These are phyloP conservation scores for Aureobasidium sp. DNA, from an alignment of 2,329 filamentous ascomycete genomes.

Conservation along the genomic window DNA sequence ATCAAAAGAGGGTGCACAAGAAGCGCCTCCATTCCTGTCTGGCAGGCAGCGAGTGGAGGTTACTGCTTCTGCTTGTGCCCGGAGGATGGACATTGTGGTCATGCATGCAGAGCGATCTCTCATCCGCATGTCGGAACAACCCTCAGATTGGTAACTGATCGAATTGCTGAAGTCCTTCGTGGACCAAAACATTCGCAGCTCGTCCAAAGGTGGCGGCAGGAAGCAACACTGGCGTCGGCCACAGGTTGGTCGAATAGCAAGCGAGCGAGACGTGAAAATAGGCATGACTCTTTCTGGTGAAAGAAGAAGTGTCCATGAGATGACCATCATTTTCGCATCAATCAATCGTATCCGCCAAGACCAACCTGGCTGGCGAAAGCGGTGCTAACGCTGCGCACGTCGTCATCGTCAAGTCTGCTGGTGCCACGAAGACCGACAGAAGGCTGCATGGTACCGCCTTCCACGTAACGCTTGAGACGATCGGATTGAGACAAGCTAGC, in stretches of 20 bases:
- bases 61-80: not conserved
- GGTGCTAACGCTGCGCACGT: slow-evolving; percentile 91
- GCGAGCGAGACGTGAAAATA: slow-evolving; percentile 2
- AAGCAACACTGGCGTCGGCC: slow-evolving; percentile 1
- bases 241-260: not conserved
- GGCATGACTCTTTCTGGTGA: slow-evolving; percentile 3
- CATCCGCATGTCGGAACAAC: not conserved
- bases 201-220: not conserved
- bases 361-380: slow-evolving; percentile 88
- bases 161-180: not conserved
- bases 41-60: not conserved
- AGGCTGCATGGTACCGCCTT: slow-evolving; percentile 44
- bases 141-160: not conserved
- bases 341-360: slow-evolving; percentile 29
- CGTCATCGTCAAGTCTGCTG: slow-evolving; percentile 71
- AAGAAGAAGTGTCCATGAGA: not conserved
- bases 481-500: slow-evolving; percentile 74
- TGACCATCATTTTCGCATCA: slow-evolving; percentile 1
- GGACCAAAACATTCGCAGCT: not conserved
- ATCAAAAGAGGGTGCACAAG: not conserved
- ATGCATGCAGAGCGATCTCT: not conserved
- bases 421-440: slow-evolving; percentile 32
- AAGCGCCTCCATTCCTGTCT: not conserved
- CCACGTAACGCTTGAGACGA: slow-evolving; percentile 88
- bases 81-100: not conserved